phyloP scores from a whole-genome alignment of 305 asterid genomes.

The Fraxinus sp. region DNA sequence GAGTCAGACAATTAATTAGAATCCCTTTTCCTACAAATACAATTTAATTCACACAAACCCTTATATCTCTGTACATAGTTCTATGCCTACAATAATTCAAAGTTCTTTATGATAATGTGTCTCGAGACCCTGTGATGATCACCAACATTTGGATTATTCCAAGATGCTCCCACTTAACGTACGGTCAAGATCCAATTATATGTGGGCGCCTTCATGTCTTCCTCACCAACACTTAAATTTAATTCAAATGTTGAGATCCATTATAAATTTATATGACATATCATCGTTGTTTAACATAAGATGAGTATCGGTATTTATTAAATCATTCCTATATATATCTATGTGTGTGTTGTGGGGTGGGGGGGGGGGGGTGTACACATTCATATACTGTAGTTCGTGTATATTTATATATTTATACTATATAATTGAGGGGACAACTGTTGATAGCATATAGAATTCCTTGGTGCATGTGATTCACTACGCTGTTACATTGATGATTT shows the following conservation, averaged over 20 bases:
- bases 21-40: neutral
- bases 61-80: neutral
- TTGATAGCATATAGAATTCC: constrained; percentile 21
- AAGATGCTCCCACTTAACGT: constrained; percentile 39
- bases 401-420: constrained; percentile 5
- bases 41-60: neutral
- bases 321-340: no score
- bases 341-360: no score
- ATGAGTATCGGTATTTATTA: no score
- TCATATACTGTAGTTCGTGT: neutral
- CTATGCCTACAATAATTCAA: constrained; percentile 8
- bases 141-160: constrained; percentile 31
- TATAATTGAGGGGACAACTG: constrained; percentile 27
- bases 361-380: no score
- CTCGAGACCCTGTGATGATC: constrained; percentile 19
- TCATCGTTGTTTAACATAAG: no score
- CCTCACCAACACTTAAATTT: neutral
- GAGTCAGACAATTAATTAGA: neutral
- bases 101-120: neutral
- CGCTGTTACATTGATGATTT: constrained; percentile 40
- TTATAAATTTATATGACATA: no score
- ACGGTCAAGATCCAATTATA: constrained; percentile 47
- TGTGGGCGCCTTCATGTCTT: constrained; percentile 26
- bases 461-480: constrained; percentile 54
- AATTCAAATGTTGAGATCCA: no score